Conservation (phyloP, 1,284 basidiomycete species). For the Hortiboletus rubellus region DNA sequence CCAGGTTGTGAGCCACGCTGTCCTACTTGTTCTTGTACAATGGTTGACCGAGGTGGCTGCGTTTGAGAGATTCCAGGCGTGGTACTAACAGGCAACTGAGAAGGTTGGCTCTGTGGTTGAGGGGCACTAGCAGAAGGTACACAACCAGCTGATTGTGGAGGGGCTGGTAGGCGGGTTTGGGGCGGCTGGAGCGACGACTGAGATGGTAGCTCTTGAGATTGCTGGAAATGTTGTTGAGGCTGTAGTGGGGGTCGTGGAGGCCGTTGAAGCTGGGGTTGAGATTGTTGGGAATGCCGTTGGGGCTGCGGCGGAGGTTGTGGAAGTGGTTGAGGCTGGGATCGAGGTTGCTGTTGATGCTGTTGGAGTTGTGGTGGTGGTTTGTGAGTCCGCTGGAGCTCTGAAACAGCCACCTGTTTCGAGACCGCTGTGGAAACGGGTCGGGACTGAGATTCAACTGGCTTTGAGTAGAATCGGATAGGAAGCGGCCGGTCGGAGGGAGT, state of each 20-base stretch:
- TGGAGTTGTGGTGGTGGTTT: slow-evolving; percentile 5
- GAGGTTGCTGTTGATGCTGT: not conserved
- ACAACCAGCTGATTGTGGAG: not conserved
- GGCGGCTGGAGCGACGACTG: not conserved
- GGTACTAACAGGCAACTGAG: not conserved
- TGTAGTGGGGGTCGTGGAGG: not conserved
- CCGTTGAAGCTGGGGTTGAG: not conserved
- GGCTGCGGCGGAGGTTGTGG: not conserved
- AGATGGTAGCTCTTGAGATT: not conserved
- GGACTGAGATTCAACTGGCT: not conserved
- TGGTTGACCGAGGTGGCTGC: not conserved
- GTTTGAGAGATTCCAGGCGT: not conserved
- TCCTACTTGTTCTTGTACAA: slow-evolving; percentile 4
- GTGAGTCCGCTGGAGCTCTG: not conserved
- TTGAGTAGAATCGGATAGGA: not conserved
- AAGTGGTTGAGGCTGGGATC: not conserved
- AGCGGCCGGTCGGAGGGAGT: not conserved
- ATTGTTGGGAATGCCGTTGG: slow-evolving; percentile 3
- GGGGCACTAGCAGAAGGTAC: not conserved
- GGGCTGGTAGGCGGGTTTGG: not conserved
- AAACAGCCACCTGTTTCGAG: not conserved
- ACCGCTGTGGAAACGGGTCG: not conserved
- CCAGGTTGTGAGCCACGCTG: not conserved
- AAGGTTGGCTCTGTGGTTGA: slow-evolving; percentile 7
- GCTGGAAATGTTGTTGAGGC: slow-evolving; percentile 1